Conservation (phyloP, 192 early-diverging fungal species). For the Rhizoclosmatium sp. region DNA sequence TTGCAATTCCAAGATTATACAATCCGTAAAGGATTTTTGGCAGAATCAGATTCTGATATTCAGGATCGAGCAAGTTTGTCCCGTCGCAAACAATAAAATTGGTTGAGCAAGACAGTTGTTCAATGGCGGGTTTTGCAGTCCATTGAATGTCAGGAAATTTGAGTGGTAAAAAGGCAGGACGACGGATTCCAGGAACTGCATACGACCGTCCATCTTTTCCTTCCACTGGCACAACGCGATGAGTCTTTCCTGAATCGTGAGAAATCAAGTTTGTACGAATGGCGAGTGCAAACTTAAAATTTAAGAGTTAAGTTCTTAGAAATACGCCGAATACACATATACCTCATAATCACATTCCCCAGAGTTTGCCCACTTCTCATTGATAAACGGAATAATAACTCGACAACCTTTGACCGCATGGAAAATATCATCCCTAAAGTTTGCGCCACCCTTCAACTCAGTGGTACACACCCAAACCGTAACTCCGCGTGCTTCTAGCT, state of each 20-base stretch:
- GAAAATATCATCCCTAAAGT: slow-evolving; percentile 30
- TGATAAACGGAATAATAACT: slow-evolving; percentile 32
- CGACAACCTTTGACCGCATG: slow-evolving; percentile 27
- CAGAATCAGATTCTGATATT: neutral
- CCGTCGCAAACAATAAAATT: slow-evolving; percentile 38
- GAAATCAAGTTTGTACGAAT: slow-evolving; percentile 32
- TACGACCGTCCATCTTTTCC: neutral
- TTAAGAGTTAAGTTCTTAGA: too few relatives aligned
- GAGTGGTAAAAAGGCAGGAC: slow-evolving; percentile 33
- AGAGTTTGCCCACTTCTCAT: slow-evolving; percentile 19
- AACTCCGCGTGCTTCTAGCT: slow-evolving; percentile 27
- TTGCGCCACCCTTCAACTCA: slow-evolving; percentile 22
- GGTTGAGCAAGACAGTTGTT: slow-evolving; percentile 23
- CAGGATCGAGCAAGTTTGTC: neutral
- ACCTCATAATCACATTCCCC: slow-evolving; percentile 40
- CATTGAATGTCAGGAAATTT: slow-evolving; percentile 27
- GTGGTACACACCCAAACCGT: slow-evolving; percentile 34
- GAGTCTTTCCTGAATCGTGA: slow-evolving; percentile 29
- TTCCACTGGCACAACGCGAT: neutral
- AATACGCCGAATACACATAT: too few relatives aligned
- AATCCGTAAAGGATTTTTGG: slow-evolving; percentile 24
- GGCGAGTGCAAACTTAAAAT: slow-evolving; percentile 2
- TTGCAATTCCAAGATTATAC: slow-evolving; percentile 21
- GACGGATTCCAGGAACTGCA: slow-evolving; percentile 26
- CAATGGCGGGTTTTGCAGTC: slow-evolving; percentile 16